phyloP scores from a whole-genome alignment of 2,329 filamentous ascomycete species.

The Aspergillus intermedius region DNA sequence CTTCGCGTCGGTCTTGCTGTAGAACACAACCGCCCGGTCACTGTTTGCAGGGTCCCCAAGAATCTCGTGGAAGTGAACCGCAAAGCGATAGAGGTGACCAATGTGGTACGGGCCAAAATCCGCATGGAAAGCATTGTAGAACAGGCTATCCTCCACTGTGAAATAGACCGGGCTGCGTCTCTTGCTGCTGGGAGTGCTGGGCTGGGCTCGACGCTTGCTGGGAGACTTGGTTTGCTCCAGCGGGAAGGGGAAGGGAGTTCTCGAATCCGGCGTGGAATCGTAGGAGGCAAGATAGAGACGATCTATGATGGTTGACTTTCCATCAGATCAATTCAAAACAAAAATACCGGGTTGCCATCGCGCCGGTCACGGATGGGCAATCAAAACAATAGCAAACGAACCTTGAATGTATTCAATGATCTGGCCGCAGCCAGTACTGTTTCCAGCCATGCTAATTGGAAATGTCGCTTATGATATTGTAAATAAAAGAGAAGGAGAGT shows the following conservation, averaged over 20 bases:
- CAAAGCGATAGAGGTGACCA: slow-evolving; percentile 93
- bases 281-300: slow-evolving; percentile 94
- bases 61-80: slow-evolving; percentile 91
- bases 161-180: slow-evolving; percentile 76
- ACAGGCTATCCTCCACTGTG: slow-evolving; percentile 80
- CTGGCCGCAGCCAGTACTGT: slow-evolving; percentile 66
- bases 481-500: neutral
- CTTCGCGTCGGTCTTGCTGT: slow-evolving; percentile 84
- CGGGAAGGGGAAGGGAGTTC: slow-evolving; percentile 82
- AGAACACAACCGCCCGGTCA: slow-evolving; percentile 87
- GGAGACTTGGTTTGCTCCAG: slow-evolving; percentile 55
- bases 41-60: slow-evolving; percentile 86
- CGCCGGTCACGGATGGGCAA: slow-evolving; percentile 27
- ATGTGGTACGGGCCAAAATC: slow-evolving; percentile 98
- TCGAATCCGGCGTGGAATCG: slow-evolving; percentile 68
- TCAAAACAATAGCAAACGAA: slow-evolving; percentile 43
- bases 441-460: slow-evolving; percentile 40
- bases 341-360: neutral
- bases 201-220: slow-evolving; percentile 64
- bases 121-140: slow-evolving; percentile 98
- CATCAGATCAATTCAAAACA: neutral
- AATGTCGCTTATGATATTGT: slow-evolving; percentile 2
- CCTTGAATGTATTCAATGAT: slow-evolving; percentile 95
- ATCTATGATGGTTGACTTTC: slow-evolving; percentile 49
- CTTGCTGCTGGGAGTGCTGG: slow-evolving; percentile 50